Conservation (phyloP, 352 stramenopile species). For the Aphanomyces stellatus region DNA sequence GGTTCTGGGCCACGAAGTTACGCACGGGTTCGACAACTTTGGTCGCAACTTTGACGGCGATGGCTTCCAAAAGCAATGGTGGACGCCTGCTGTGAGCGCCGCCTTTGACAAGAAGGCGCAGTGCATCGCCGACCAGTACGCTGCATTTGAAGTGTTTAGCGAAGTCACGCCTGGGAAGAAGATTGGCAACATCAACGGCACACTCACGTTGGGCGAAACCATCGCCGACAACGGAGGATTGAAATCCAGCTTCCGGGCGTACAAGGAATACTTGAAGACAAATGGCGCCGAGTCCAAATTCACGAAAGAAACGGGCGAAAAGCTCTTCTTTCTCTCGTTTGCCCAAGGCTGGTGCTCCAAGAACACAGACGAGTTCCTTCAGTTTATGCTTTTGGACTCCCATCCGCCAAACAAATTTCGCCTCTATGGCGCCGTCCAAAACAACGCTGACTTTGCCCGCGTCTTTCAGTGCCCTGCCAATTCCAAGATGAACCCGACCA, state of each 20-base stretch:
- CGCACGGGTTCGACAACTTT: slow-evolving; percentile 91
- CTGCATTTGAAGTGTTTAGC: slow-evolving; percentile 24
- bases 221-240: slow-evolving; percentile 78
- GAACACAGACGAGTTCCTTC: not conserved
- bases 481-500: slow-evolving; percentile 38
- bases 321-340: slow-evolving; percentile 24
- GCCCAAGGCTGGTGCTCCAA: slow-evolving; percentile 21
- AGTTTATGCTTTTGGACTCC: not conserved
- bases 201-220: slow-evolving; percentile 77
- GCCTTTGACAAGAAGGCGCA: slow-evolving; percentile 58
- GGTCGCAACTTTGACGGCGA: slow-evolving; percentile 78
- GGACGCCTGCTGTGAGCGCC: slow-evolving; percentile 33
- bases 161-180: slow-evolving; percentile 22
- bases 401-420: slow-evolving; percentile 15
- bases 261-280: slow-evolving; percentile 16
- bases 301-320: slow-evolving; percentile 3
- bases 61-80: slow-evolving; percentile 82
- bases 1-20: slow-evolving; percentile 91
- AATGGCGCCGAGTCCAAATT: not conserved
- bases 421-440: slow-evolving; percentile 19
- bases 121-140: slow-evolving; percentile 65
- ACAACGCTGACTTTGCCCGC: slow-evolving; percentile 17
- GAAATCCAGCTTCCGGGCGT: slow-evolving; percentile 54
- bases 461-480: slow-evolving; percentile 21
- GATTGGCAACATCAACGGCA: slow-evolving; percentile 61